Base-by-base conservation (phyloP, 768 basidiomycete species). In the Tulasnella sp. region DNA sequence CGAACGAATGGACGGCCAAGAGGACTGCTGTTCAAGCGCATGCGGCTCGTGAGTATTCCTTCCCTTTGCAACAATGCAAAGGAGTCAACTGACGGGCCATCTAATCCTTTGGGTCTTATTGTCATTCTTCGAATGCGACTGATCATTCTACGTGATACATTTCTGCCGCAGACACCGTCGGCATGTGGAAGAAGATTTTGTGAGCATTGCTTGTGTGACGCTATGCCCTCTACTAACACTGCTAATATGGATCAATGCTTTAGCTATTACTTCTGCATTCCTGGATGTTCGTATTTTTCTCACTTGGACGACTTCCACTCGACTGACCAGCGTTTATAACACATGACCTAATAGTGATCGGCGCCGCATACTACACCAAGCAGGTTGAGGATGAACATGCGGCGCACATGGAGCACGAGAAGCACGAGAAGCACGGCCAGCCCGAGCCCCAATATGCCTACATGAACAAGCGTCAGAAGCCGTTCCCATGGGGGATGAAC, bases 131-230 rank as follows among this genome's bases (percentile, higher is more conserved):
- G 7, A 53, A 17, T 25, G 21, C 19, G 1, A n/a, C n/a, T n/a
- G n/a, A n/a, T n/a, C n/a, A n/a, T n/a, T n/a, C n/a, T n/a, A n/a
- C n/a, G n/a, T n/a, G n/a, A n/a, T n/a, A n/a, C n/a, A n/a, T n/a
- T n/a, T n/a, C 10, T 38, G 41, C 44, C 56, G 38, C 66, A 92
- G 89, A 82, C 60, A 85, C 87, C 27, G 73, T 84, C 52, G 76
- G 83, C 57, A 80, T 92, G 64, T 92, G 89, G 89, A 82, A 87
- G 68, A 89, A 83, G 75, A 87, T 92, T 70, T 86, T 85, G 87
- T 85, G 68, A 51, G 78, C 68, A 38, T 38, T 56, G 4, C n/a
- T 25, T 4, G 2, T 25, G 34, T 44, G 10, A 24, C 9, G 17
- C 29, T n/a, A 17, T 42, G 22, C 31, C 22, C n/a, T 62, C 2